Conservation (phyloP, 1,139 yeast genomes). For the Yamadazyma membranifaciens region DNA sequence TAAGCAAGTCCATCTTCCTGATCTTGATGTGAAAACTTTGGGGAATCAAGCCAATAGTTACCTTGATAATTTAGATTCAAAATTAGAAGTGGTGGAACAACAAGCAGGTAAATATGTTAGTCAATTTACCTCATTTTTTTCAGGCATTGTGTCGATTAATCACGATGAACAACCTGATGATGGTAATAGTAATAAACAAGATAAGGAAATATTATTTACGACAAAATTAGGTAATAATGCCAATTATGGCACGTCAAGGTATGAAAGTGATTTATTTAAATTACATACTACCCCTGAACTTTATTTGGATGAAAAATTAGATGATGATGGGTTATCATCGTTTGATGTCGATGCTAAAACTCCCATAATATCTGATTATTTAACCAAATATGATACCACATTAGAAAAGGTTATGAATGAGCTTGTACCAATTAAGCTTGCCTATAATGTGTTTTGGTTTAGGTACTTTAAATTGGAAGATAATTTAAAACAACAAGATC, state of each 20-base stretch:
- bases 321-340: conserved; percentile 15
- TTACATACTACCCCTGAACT: conserved; percentile 33
- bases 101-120: conserved; percentile 59
- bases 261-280: conserved; percentile 39
- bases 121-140: conserved; percentile 57
- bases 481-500: conserved; percentile 61
- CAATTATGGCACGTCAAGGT: conserved; percentile 41
- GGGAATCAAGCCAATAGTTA: conserved; percentile 51
- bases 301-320: conserved; percentile 18
- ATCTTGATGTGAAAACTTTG: conserved; percentile 20
- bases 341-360: conserved; percentile 54
- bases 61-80: conserved; percentile 65
- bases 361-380: conserved; percentile 46
- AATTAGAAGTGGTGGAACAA: conserved; percentile 64
- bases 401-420: conserved; percentile 58
- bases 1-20: conserved; percentile 14
- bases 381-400: conserved; percentile 48
- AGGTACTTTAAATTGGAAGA: conserved; percentile 61
- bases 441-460: conserved; percentile 71
- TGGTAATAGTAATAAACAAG: conserved; percentile 10
- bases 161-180: conserved; percentile 11
- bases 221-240: conserved; percentile 23
- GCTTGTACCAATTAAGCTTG: conserved; percentile 63
- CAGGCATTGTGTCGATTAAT: conserved; percentile 46
- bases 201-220: conserved; percentile 24